phyloP scores from a whole-genome alignment of 331 rosid genomes.

The Quercus phellos region DNA sequence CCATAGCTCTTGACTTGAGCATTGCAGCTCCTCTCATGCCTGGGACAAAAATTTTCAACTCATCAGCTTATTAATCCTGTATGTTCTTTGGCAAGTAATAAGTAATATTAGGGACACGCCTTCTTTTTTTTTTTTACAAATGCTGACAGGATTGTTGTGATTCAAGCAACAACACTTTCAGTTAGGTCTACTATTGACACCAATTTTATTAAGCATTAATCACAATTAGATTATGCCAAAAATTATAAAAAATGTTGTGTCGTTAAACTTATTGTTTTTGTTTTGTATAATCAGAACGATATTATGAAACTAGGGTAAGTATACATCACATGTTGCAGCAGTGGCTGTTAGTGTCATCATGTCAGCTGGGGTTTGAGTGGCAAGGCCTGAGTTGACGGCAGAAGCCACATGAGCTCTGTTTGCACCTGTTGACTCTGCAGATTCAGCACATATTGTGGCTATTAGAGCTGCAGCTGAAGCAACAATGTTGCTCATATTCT shows the following conservation, averaged over 20 bases:
- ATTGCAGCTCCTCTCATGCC: conserved; percentile 24
- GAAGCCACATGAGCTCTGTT: conserved; percentile 12
- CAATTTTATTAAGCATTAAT: no score
- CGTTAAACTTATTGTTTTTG: no score
- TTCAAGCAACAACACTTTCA: no score
- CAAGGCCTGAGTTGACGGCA: conserved; percentile 26
- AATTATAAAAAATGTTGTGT: no score
- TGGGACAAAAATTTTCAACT: not conserved
- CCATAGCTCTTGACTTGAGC: conserved; percentile 9
- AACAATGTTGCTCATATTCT: conserved; percentile 1
- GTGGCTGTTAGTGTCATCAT: conserved; percentile 23
- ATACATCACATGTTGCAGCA: conserved; percentile 20
- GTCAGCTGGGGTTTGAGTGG: conserved; percentile 7
- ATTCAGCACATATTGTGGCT: conserved; percentile 24
- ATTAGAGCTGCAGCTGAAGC: conserved; percentile 26
- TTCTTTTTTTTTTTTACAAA: no score
- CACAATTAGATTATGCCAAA: no score
- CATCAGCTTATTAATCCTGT: not conserved
- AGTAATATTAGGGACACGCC: no score
- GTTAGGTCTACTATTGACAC: no score
- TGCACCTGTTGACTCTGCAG: conserved; percentile 23
- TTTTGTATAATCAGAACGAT: not conserved
- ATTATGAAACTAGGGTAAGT: not conserved
- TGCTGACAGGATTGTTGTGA: no score
- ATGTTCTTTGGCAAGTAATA: not conserved